Percentiles rank a stretch among this genome's conserved stretches.
phyloP scores from a whole-genome alignment of 345 rosid species.

The Microthlaspi erraticum region DNA sequence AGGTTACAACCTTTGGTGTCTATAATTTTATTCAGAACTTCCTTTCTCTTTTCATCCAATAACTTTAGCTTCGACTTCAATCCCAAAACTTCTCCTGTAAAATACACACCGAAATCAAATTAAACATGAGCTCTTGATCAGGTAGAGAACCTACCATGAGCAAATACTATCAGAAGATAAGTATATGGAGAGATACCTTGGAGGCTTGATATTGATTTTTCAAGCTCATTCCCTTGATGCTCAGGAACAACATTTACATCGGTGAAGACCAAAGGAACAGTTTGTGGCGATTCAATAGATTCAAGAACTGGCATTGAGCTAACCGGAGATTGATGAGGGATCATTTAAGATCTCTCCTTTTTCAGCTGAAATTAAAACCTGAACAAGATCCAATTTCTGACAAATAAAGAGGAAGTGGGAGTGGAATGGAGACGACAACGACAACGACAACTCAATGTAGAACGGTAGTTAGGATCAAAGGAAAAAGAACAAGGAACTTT shows the following conservation, averaged over 20 bases:
- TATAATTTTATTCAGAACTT: constrained; percentile 66
- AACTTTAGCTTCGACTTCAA: constrained; percentile 63
- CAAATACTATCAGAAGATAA: neutral
- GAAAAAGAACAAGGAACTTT: constrained; percentile 24
- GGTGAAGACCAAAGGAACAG: constrained; percentile 50
- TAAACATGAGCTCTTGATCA: constrained; percentile 18
- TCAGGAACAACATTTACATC: constrained; percentile 85
- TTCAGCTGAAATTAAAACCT: constrained; percentile 45
- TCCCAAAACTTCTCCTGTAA: constrained; percentile 59
- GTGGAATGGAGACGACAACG: constrained; percentile 44
- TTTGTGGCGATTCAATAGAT: constrained; percentile 50
- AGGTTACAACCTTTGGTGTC: constrained; percentile 73
- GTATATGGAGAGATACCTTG: constrained; percentile 57
- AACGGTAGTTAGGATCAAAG: constrained; percentile 41
- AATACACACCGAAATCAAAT: constrained; percentile 34
- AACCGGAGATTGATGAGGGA: constrained; percentile 35
- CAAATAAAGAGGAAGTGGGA: constrained; percentile 30
- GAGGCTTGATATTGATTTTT: constrained; percentile 56
- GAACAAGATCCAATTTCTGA: constrained; percentile 39
- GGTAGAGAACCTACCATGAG: constrained; percentile 6
- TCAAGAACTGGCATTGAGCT: constrained; percentile 46
- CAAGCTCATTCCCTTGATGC: constrained; percentile 69
- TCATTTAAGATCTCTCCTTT: constrained; percentile 51
- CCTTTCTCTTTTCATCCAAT: constrained; percentile 65
- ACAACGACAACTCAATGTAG: constrained; percentile 38